These are phyloP conservation scores for Trichoderma simmonsii DNA, from an alignment of 2,329 filamentous ascomycete species.

Conservation along the genomic window DNA sequence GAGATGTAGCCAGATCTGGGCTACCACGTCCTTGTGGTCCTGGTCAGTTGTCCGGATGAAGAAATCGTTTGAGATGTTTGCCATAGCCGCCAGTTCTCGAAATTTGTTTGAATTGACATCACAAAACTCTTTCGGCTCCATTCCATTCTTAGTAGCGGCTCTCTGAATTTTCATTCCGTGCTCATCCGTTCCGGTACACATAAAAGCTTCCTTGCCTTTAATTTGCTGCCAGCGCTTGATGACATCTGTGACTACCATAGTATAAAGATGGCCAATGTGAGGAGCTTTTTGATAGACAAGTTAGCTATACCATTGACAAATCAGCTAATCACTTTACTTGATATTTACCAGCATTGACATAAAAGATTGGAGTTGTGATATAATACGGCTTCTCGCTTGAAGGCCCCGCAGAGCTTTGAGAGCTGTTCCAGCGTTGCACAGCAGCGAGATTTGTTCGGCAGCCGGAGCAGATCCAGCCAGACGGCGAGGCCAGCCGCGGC, in stretches of 20 bases:
- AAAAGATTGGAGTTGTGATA: slow-evolving; percentile 95
- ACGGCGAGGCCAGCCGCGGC: slow-evolving; percentile 20
- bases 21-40: slow-evolving; percentile 78
- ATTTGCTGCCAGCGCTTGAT: slow-evolving; percentile 88
- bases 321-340: background rate
- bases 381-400: slow-evolving; percentile 74
- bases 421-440: slow-evolving; percentile 33
- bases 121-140: slow-evolving; percentile 80
- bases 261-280: slow-evolving; percentile 92
- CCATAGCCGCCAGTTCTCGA: slow-evolving; percentile 65
- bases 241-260: slow-evolving; percentile 85
- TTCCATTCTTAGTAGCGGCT: slow-evolving; percentile 68
- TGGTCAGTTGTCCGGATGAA: slow-evolving; percentile 91
- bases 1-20: slow-evolving; percentile 84
- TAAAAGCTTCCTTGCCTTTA: slow-evolving; percentile 64
- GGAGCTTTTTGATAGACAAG: slow-evolving; percentile 56
- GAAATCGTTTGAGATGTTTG: slow-evolving; percentile 72
- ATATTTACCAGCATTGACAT: slow-evolving; percentile 83
- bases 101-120: slow-evolving; percentile 81
- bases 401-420: slow-evolving; percentile 24
- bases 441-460: slow-evolving; percentile 27
- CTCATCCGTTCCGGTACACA: slow-evolving; percentile 93
- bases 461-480: slow-evolving; percentile 30
- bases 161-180: slow-evolving; percentile 97
- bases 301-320: background rate